Evolutionary conservation across 257 asterid genomes (phyloP), one percentile per base, ranked within the genome.

Genomic region (Salvia hispanica): DNA sequence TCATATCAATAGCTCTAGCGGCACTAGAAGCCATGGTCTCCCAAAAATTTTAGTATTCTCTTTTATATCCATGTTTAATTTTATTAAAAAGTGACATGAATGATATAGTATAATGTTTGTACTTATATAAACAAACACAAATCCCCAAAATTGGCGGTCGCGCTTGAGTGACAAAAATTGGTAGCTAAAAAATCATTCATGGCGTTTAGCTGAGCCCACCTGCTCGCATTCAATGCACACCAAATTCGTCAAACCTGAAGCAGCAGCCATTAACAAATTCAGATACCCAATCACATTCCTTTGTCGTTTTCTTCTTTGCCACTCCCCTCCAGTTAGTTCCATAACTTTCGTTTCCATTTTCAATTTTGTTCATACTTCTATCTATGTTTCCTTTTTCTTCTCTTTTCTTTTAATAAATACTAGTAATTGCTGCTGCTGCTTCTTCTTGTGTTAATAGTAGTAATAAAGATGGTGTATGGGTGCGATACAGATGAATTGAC

Each of bases 391-490:
- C 10, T n/a, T 6, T 46, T 45, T 39, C 4, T 57, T 47, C 12
- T 7, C 39, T 34, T 34, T 34, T n/a, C 13, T 57, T 47, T 12
- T n/a, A 25, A 46, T 39, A 6, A 57, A n/a, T n/a, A n/a, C n/a
- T n/a, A n/a, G n/a, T n/a, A n/a, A n/a, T n/a, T n/a, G n/a, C 14
- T 61, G 53, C 54, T 40, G 39, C 55, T 57, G 21, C 61, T 66
- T 9, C 62, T 58, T 58, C 33, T 66, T 59, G 36, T 14, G 5
- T 28, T 54, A 58, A 59, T 43, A 43, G 36, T 44, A 31, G 36
- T 44, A 31, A 25, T 50, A 39, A 56, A 64, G 59, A 9, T 43
- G 52, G 18, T 43, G 64, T 43, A 40, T 40, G 8, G 55, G 43
- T 67, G 44, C 28, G 10, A 15, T 56, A 4, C 28, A 18, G 62